A percentile compares a stretch with the other conserved stretches of the same genome.
These are phyloP conservation scores for Artemisia argyi DNA, from an alignment of 129 eudicot genomes.

Conservation along the genomic window DNA sequence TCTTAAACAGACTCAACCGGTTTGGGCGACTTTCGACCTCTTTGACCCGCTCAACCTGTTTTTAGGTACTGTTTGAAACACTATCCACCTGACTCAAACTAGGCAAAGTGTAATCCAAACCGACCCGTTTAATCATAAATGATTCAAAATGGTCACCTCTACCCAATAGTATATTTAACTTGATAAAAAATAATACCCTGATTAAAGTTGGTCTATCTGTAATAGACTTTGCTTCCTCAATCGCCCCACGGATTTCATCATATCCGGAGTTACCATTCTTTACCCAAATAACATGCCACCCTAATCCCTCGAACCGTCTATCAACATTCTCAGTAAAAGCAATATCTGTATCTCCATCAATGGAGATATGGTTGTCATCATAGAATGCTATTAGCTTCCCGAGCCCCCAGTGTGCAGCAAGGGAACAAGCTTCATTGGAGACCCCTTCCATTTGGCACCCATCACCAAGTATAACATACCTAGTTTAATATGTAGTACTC, in stretches of 20 bases:
- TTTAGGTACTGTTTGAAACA: neutral
- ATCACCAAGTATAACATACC: conserved; percentile 59
- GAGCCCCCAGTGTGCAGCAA: conserved; percentile 72
- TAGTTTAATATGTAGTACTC: too few species aligned
- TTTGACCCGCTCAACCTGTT: neutral
- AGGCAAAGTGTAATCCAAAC: neutral
- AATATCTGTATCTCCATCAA: conserved; percentile 55
- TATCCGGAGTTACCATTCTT: conserved; percentile 63
- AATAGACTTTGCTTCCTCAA: conserved; percentile 58
- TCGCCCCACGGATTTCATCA: conserved; percentile 60
- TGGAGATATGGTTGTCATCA: conserved; percentile 61
- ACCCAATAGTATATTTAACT: neutral
- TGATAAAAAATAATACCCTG: conserved; percentile 31
- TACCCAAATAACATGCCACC: conserved; percentile 72
- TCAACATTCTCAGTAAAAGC: conserved; percentile 65
- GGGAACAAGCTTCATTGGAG: conserved; percentile 65
- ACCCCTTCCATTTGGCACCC: conserved; percentile 78
- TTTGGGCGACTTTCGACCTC: neutral
- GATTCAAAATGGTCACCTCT: neutral
- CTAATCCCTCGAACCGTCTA: conserved; percentile 53
- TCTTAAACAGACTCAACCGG: too few species aligned
- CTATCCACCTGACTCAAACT: neutral
- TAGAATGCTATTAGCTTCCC: conserved; percentile 63
- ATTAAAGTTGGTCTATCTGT: conserved; percentile 56
- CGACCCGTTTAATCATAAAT: neutral